Evolutionary conservation across 169 alveolate species (phyloP), one percentile per base, ranked within the genome.

Genomic region (Amoebophrya sp.): DNA sequence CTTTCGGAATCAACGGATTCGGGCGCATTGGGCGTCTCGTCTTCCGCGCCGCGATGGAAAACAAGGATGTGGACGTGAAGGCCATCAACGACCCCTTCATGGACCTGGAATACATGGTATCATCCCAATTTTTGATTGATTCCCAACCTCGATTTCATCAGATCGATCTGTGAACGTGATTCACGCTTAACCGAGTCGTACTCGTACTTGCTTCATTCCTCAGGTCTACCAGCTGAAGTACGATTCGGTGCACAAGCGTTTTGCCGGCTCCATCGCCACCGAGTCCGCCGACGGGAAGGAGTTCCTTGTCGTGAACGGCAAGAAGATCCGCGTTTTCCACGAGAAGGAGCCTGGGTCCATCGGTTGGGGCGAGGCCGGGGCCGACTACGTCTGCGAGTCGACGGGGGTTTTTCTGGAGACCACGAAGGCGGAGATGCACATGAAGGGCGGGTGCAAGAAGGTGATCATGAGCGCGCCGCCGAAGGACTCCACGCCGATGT

Each of bases 21-120:
- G 99, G 99, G 92, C 98, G 99, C 93, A 98, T 99, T 94, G 99
- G 99, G 87, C 98, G 99, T 90, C 94, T 98, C 93, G 99, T 98
- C 87, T 97, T 97, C 95, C 97, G 99, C 91, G 99, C 99, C 2
- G 97, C 98, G 89, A 89, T 93, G 91, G 97, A 93, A 34, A 95
- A 95, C 91, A 94, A 92, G 20, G 96, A 93, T 42, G 95, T 95
- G 26, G 93, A 91, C 93, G 99, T 98, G 20, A 97, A 97, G 90
- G 99, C 99, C 69, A 95, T 98, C 94, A 98, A 98, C 95, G 99
- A 98, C 94, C 99, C 99, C 88, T 98, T 97, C 97, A 98, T 97
- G 99, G 98, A 95, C 92, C n/a, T n/a, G n/a, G n/a, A n/a, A n/a
- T n/a, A n/a, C n/a, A n/a, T n/a, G n/a, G n/a, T n/a, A n/a, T n/a